Conservation (phyloP, 1,284 basidiomycete genomes). For the Phellinidium pouzarii region DNA sequence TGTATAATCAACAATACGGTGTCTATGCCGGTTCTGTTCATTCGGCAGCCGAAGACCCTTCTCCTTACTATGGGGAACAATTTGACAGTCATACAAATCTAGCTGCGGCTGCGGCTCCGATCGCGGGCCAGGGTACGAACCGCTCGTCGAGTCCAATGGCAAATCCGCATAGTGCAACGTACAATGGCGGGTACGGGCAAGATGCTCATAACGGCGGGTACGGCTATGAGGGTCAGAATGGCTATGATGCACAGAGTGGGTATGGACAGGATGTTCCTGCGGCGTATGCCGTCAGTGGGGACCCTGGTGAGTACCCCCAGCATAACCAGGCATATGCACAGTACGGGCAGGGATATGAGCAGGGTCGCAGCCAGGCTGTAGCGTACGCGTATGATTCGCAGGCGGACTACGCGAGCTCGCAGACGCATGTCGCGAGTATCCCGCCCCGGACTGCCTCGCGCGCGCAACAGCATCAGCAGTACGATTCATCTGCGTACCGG, state of each 20-base stretch:
- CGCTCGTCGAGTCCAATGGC: conserved; percentile 10
- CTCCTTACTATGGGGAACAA: conserved; percentile 11
- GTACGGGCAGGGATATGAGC: conserved; percentile 12
- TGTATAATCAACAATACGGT: conserved; percentile 14
- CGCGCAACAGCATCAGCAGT: conserved; percentile 14
- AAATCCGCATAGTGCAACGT: conserved; percentile 9
- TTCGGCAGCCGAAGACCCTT: conserved; percentile 11
- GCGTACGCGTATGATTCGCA: conserved; percentile 15
- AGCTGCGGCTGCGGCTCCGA: conserved; percentile 16
- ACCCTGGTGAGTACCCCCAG: conserved; percentile 12
- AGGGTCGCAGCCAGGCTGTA: conserved; percentile 5
- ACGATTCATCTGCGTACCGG: conserved; percentile 11
- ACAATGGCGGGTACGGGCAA: conserved; percentile 5
- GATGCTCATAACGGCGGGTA: conserved; percentile 5
- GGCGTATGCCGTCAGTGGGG: conserved; percentile 12
- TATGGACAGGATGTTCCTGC: conserved; percentile 14
- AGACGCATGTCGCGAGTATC: conserved; percentile 2
- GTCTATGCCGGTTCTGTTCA: conserved; percentile 11
- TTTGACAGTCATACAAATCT: conserved; percentile 15
- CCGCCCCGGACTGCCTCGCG: conserved; percentile 14
- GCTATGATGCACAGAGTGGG: not conserved
- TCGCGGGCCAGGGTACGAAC: conserved; percentile 10
- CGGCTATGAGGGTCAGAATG: conserved; percentile 8
- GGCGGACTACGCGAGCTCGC: conserved; percentile 8
- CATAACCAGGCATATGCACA: conserved; percentile 8